Conservation (phyloP, 768 basidiomycete genomes). For the Boletus fagicola region DNA sequence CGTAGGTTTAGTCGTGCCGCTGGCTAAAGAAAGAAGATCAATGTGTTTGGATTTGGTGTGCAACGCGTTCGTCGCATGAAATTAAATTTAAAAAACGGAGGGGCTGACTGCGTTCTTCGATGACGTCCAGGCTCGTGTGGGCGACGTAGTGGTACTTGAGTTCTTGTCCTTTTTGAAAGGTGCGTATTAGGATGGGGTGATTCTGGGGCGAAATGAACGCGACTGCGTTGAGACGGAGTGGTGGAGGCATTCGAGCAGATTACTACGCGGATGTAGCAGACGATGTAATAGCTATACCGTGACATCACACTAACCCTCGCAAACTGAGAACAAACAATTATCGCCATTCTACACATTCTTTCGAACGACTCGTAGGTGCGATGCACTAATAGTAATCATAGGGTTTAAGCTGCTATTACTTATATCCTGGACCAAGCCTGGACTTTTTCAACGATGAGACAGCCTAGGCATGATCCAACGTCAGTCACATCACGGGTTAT, state of each 20-base stretch:
- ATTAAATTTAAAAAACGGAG: too few relatives aligned
- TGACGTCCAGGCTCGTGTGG: slow-evolving; percentile 85
- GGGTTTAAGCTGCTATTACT: not conserved
- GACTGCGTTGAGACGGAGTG: slow-evolving; percentile 72
- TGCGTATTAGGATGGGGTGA: slow-evolving; percentile 72
- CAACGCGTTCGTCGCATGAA: not conserved
- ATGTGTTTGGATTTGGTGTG: not conserved
- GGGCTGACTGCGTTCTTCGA: slow-evolving; percentile 83
- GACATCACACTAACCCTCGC: not conserved
- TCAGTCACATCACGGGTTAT: not conserved
- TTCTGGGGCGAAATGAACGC: slow-evolving; percentile 86
- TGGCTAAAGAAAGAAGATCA: slow-evolving; percentile 18
- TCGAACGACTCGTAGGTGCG: not conserved
- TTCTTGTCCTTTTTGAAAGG: slow-evolving; percentile 58
- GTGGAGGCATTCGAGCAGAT: slow-evolving; percentile 52
- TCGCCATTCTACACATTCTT: not conserved
- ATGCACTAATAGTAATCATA: not conserved
- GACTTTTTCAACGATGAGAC: slow-evolving; percentile 13
- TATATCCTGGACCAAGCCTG: not conserved
- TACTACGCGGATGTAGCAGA: not conserved
- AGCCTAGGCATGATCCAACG: slow-evolving; percentile 7
- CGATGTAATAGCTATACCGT: too few relatives aligned
- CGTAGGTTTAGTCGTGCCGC: slow-evolving; percentile 51
- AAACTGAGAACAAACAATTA: not conserved
- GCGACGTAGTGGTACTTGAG: slow-evolving; percentile 91